Percentiles rank a stretch among this genome's conserved stretches.
Conservation (phyloP, 768 basidiomycete genomes). For the Leccinum boreale region DNA sequence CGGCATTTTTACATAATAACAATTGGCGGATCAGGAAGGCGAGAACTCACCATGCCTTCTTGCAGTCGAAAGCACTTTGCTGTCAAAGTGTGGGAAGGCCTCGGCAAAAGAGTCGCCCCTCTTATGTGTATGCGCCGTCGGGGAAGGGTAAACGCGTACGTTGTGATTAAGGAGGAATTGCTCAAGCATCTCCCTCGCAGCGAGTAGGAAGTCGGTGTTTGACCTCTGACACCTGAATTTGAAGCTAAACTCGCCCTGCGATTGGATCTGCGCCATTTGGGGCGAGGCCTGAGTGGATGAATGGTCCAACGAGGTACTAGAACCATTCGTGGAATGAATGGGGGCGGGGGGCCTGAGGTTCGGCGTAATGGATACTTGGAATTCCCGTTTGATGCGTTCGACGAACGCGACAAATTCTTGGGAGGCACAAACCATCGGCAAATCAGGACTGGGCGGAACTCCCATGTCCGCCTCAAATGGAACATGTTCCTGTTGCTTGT, state of each 20-base stretch:
- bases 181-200: slow-evolving; percentile 89
- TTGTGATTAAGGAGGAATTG: slow-evolving; percentile 85
- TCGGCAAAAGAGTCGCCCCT: slow-evolving; percentile 92
- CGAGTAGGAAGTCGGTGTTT: slow-evolving; percentile 89
- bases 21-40: slow-evolving; percentile 29
- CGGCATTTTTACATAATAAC: slow-evolving; percentile 8
- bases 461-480: slow-evolving; percentile 95
- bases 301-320: slow-evolving; percentile 48
- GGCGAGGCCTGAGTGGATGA: slow-evolving; percentile 25
- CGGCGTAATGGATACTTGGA: slow-evolving; percentile 86
- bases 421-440: slow-evolving; percentile 69
- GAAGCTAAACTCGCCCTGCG: slow-evolving; percentile 74
- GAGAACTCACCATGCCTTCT: slow-evolving; percentile 54
- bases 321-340: slow-evolving; percentile 43
- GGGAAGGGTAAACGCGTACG: slow-evolving; percentile 76
- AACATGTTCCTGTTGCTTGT: slow-evolving; percentile 75
- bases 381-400: slow-evolving; percentile 89
- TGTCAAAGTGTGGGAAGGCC: slow-evolving; percentile 95
- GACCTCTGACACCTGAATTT: slow-evolving; percentile 94
- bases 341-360: slow-evolving; percentile 56
- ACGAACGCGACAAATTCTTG: slow-evolving; percentile 84
- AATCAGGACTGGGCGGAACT: slow-evolving; percentile 78
- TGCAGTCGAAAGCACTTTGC: slow-evolving; percentile 83
- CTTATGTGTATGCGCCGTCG: slow-evolving; percentile 76
- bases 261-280: slow-evolving; percentile 18